Evolutionary conservation across 129 eudicot genomes (phyloP).

Genomic region (Solidago caesia): DNA sequence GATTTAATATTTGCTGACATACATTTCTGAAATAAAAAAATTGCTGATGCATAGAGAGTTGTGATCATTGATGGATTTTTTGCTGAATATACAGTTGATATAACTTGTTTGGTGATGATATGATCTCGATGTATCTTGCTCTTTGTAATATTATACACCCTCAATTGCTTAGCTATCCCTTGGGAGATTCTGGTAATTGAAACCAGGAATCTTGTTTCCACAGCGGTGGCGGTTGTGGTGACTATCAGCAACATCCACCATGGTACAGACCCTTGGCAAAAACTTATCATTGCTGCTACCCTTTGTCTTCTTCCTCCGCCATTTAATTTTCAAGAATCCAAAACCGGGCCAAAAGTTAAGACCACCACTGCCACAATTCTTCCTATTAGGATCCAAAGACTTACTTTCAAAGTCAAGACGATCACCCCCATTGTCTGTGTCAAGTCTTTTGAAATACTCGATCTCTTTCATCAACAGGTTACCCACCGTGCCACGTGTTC

Average conservation of each 20-base stretch:
- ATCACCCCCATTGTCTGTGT: conserved; percentile 28
- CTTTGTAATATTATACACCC: not conserved
- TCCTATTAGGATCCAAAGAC: conserved; percentile 20
- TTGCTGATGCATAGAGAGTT: not conserved
- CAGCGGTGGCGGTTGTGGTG: conserved; percentile 20
- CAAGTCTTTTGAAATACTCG: conserved; percentile 54
- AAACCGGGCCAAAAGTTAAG: conserved; percentile 39
- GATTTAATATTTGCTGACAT: not conserved
- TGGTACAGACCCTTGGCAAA: conserved; percentile 50
- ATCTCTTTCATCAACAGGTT: conserved; percentile 76
- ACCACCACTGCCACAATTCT: conserved; percentile 20
- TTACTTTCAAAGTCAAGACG: not conserved
- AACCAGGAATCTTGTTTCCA: conserved; percentile 39
- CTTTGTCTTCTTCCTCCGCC: conserved; percentile 42
- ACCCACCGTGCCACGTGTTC: conserved; percentile 77
- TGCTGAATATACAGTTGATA: conserved; percentile 7
- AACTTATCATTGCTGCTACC: conserved; percentile 38
- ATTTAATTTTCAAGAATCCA: conserved; percentile 35
- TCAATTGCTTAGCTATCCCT: conserved; percentile 32
- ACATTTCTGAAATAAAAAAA: conserved; percentile 7
- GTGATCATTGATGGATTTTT: conserved; percentile 1
- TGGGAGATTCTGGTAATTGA: conserved; percentile 56
- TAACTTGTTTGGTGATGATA: not conserved
- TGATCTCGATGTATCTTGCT: conserved; percentile 15
- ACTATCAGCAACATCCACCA: conserved; percentile 46